Percentiles rank a stretch among this genome's conserved stretches.
phyloP scores from a whole-genome alignment of 176 grass and related monocot species.

The Phragmites australis region DNA sequence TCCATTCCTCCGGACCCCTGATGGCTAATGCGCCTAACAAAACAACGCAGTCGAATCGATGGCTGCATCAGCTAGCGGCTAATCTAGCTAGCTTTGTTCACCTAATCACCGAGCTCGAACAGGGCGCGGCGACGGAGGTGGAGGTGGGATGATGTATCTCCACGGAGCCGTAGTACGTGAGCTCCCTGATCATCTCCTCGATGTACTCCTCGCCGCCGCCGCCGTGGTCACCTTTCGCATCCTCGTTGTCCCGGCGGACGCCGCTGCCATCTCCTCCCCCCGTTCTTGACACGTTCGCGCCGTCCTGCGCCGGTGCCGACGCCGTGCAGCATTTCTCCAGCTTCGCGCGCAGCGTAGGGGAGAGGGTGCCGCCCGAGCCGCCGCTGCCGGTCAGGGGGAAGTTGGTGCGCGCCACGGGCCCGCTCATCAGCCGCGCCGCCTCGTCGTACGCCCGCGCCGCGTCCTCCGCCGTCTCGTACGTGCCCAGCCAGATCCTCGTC shows the following conservation, averaged over 20 bases:
- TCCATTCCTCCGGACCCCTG: not conserved
- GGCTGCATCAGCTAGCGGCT: not conserved
- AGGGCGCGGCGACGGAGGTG: constrained; percentile 7
- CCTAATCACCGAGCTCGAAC: constrained; percentile 28
- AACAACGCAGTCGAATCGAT: not conserved
- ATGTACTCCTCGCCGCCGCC: constrained; percentile 50
- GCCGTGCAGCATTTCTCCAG: constrained; percentile 71
- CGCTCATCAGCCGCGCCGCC: constrained; percentile 81
- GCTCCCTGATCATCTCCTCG: constrained; percentile 93
- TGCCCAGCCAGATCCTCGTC: constrained; percentile 96
- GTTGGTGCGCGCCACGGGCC: constrained; percentile 67
- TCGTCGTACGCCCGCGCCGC: constrained; percentile 91
- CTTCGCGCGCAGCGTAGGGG: constrained; percentile 71
- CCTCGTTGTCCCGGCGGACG: not conserved
- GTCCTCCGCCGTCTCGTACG: constrained; percentile 80
- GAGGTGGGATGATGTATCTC: constrained; percentile 53
- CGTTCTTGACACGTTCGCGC: not conserved
- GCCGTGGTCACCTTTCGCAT: not conserved
- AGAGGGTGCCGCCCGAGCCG: constrained; percentile 18
- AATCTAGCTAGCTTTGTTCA: not conserved
- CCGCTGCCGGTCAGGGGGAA: constrained; percentile 36
- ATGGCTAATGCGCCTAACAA: constrained; percentile 32
- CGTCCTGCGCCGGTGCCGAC: not conserved
- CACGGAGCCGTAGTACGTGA: constrained; percentile 72
- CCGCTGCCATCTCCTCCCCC: not conserved